Percentiles rank a stretch among this genome's conserved stretches.
Conservation (phyloP, 1,139 yeast genomes). For the Spathaspora jeffriesii region DNA sequence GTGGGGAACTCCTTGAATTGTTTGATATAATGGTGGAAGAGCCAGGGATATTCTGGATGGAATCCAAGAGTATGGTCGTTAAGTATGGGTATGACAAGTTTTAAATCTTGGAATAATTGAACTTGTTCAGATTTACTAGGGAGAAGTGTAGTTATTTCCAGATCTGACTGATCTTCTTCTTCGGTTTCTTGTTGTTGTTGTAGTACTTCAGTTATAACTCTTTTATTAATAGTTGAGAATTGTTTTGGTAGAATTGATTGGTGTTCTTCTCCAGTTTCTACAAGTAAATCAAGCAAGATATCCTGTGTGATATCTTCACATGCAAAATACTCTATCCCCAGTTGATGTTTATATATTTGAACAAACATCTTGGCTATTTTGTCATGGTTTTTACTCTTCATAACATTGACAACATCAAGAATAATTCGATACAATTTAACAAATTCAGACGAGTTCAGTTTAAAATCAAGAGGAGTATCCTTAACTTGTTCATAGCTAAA, state of each 20-base stretch:
- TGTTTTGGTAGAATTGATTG: neutral
- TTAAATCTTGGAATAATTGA: conserved; percentile 15
- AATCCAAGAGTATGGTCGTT: conserved; percentile 31
- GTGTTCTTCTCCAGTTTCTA: conserved; percentile 8
- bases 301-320: conserved; percentile 21
- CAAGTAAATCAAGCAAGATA: conserved; percentile 20
- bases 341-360: conserved; percentile 23
- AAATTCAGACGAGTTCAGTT: conserved; percentile 16
- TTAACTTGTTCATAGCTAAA: conserved; percentile 20
- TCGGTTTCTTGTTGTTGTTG: too few species aligned
- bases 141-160: neutral
- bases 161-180: neutral
- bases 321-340: conserved; percentile 24
- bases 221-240: neutral
- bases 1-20: conserved; percentile 21
- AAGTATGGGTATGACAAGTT: conserved; percentile 29
- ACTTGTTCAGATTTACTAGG: conserved; percentile 17
- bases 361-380: conserved; percentile 20
- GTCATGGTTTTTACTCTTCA: conserved; percentile 11
- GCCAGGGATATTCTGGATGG: conserved; percentile 21
- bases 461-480: conserved; percentile 14
- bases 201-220: neutral
- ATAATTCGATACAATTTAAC: conserved; percentile 23
- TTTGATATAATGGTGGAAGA: conserved; percentile 23
- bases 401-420: conserved; percentile 21